Percentiles rank a stretch among this genome's conserved stretches.
These are phyloP conservation scores for Barnettozyma salicaria DNA, from an alignment of 805 yeast genomes.

Conservation along the genomic window DNA sequence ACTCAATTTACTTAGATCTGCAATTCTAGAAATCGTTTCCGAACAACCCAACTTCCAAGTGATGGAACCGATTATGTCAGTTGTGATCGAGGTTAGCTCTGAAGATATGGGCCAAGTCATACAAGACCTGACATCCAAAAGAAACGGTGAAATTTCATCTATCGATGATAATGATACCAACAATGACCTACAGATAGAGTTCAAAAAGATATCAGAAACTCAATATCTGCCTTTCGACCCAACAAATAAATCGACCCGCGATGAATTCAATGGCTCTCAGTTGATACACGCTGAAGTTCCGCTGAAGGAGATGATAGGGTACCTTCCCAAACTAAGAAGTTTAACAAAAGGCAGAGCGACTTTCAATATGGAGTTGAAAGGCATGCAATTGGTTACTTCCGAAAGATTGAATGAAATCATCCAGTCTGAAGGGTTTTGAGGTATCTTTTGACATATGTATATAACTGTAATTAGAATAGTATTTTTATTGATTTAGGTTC, in stretches of 20 bases:
- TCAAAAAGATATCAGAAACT: slow-evolving; percentile 48
- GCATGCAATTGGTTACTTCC: slow-evolving; percentile 61
- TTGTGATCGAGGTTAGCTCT: slow-evolving; percentile 58
- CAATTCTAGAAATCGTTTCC: slow-evolving; percentile 36
- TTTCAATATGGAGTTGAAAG: slow-evolving; percentile 69
- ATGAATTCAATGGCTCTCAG: slow-evolving; percentile 31
- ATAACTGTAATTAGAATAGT: no score
- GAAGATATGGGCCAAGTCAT: slow-evolving; percentile 76
- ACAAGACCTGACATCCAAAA: slow-evolving; percentile 73
- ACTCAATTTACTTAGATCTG: slow-evolving; percentile 40
- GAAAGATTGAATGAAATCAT: slow-evolving; percentile 41
- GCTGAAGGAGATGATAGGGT: slow-evolving; percentile 84
- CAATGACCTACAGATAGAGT: slow-evolving; percentile 39
- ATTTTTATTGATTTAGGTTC: no score
- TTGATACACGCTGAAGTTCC: slow-evolving; percentile 78
- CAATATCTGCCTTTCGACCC: slow-evolving; percentile 75
- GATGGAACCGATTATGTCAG: slow-evolving; percentile 85
- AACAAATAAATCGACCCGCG: slow-evolving; percentile 30
- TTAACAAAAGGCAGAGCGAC: slow-evolving; percentile 86
- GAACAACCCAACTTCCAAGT: slow-evolving; percentile 38
- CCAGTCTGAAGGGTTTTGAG: slow-evolving; percentile 15
- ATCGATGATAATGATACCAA: slow-evolving; percentile 56
- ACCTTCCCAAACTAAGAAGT: slow-evolving; percentile 68
- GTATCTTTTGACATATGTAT: no score
- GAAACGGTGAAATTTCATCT: slow-evolving; percentile 68